Evolutionary conservation across 208 protist species (phyloP), one percentile per base, ranked within the genome.

Genomic region (Crithidia fasciculata): DNA sequence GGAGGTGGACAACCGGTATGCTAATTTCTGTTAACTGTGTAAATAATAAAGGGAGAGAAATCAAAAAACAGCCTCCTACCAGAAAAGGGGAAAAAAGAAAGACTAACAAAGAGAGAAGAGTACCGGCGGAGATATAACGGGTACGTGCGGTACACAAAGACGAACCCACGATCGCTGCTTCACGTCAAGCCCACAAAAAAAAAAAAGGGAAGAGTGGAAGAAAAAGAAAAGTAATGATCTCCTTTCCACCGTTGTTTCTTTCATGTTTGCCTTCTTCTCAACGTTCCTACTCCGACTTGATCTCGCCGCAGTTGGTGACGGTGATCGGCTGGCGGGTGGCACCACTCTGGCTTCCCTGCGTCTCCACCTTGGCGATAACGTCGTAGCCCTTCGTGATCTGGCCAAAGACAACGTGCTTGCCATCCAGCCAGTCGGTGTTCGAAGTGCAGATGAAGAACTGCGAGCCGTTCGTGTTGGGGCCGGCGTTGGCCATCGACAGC

Each of bases 321-420:
- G 68, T 68, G 63, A 97, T 86, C 41, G 85, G 88, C 64, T 91
- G 80, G 37, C 87, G 82, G 15, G 89, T 95, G 28, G 86, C 70
- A 45, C 93, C 91, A 52, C 80, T 85, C 57, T 84, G 88, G 67
- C 82, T 94, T 56, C 94, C 92, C 37, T 84, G 69, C 44, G 73
- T 18, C 69, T 97, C 94, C 50, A 97, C 67, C 61, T 91, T 89
- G 53, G 84, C 63, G 43, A 98, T 86, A 56, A 96, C 75, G 16
- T 98, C 89, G 72, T 91, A 91, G 59, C 94, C 93, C 69, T 96
- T 87, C 41, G 87, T 86, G 37, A 98, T 87, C 65, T 96, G 83
- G 19, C 97, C 97, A 75, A 99, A 99, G 12, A 98, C 97, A 45
- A 98, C 95, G 77, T 99, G 98, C 76, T 96, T 97, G 58, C 92